Conservation (phyloP, 768 basidiomycete species). For the Auriscalpium orientale region DNA sequence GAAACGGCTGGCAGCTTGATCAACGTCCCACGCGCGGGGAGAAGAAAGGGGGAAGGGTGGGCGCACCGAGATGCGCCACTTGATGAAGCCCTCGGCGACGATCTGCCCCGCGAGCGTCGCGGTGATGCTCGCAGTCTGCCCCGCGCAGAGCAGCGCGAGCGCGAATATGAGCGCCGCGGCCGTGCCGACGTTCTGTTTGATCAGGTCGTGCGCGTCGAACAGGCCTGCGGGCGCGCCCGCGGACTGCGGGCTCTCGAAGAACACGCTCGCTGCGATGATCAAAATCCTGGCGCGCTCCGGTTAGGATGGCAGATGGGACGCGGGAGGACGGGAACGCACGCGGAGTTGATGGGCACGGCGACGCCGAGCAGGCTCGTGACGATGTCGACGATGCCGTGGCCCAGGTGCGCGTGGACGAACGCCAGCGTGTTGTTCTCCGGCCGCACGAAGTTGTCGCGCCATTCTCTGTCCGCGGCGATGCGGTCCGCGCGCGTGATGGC, state of each 20-base stretch:
- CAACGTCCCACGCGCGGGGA: no score
- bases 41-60: no score
- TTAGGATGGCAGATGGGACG: no score
- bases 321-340: no score
- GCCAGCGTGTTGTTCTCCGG: slow-evolving; percentile 26
- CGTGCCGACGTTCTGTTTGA: slow-evolving; percentile 30
- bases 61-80: slow-evolving; percentile 35
- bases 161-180: not conserved
- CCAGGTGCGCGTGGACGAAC: slow-evolving; percentile 34
- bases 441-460: slow-evolving; percentile 16
- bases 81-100: slow-evolving; percentile 40
- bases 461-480: not conserved
- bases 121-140: slow-evolving; percentile 43
- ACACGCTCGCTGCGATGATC: not conserved
- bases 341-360: slow-evolving; percentile 80
- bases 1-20: slow-evolving; percentile 20
- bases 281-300: not conserved
- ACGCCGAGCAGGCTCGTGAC: slow-evolving; percentile 61
- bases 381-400: slow-evolving; percentile 40
- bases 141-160: slow-evolving; percentile 60
- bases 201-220: slow-evolving; percentile 34
- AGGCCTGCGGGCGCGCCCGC: slow-evolving; percentile 27
- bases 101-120: slow-evolving; percentile 43
- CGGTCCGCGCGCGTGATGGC: slow-evolving; percentile 2
- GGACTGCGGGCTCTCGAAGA: slow-evolving; percentile 30